phyloP scores from a whole-genome alignment of 345 rosid genomes.

The Capsella bursapastoris region DNA sequence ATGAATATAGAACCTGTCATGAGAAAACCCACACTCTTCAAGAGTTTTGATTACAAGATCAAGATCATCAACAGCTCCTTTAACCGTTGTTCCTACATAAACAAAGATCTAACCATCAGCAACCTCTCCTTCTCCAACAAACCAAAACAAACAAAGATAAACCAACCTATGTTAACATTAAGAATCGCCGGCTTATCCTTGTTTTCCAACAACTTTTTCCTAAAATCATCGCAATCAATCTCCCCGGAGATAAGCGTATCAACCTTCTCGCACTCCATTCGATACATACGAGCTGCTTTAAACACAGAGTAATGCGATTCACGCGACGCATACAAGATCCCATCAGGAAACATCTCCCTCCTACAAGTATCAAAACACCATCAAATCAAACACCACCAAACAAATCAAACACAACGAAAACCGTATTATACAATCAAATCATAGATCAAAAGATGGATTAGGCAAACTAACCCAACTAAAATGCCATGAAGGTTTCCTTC shows the following conservation, averaged over 20 bases:
- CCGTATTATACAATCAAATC: background rate
- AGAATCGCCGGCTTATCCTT: slow-evolving; percentile 93
- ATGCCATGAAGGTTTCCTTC: slow-evolving; percentile 99
- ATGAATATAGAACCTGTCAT: slow-evolving; percentile 87
- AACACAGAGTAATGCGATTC: slow-evolving; percentile 93
- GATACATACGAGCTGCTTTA: slow-evolving; percentile 95
- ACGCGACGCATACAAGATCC: slow-evolving; percentile 81
- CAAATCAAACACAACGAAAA: background rate
- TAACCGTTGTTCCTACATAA: slow-evolving; percentile 83
- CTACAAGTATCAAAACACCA: slow-evolving; percentile 42
- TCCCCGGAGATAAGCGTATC: slow-evolving; percentile 80
- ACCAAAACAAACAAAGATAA: slow-evolving; percentile 5
- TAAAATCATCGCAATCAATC: slow-evolving; percentile 83
- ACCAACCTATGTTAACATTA: slow-evolving; percentile 86
- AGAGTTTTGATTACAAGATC: slow-evolving; percentile 91
- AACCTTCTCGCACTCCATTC: slow-evolving; percentile 88
- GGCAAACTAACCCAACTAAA: slow-evolving; percentile 66
- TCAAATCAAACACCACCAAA: background rate
- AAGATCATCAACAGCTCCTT: slow-evolving; percentile 98
- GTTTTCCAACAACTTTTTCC: slow-evolving; percentile 66
- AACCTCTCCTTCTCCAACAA: background rate
- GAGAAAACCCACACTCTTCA: slow-evolving; percentile 78
- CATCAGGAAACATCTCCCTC: slow-evolving; percentile 93
- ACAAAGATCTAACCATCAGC: slow-evolving; percentile 8
- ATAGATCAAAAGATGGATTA: background rate